Evolutionary conservation across 1,139 yeast species (phyloP).

Genomic region (Blastobotrys persicus): DNA sequence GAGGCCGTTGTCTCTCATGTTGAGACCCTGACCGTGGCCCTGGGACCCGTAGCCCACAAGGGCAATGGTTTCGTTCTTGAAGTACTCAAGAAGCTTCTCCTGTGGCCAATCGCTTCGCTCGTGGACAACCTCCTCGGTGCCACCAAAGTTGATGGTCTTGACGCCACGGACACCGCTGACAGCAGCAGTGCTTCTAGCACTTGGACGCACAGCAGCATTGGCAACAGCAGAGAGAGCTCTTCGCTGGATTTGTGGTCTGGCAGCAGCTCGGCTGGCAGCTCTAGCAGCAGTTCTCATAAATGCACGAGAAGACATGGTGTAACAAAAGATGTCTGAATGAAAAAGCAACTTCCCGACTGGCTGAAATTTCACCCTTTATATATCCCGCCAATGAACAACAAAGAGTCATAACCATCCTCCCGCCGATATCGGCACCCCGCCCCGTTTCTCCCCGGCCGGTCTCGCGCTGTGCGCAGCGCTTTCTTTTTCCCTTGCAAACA

Average conservation of each 20-base stretch:
- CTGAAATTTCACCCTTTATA: constrained; percentile 11
- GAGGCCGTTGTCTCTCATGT: constrained; percentile 97
- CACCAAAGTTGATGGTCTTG: constrained; percentile 96
- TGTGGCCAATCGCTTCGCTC: constrained; percentile 99
- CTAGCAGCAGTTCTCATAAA: constrained; percentile 25
- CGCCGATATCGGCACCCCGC: constrained; percentile 13
- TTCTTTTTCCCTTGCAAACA: too few relatives aligned
- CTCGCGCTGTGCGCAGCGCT: too few relatives aligned
- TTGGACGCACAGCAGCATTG: constrained; percentile 24
- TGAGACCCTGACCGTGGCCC: constrained; percentile 99
- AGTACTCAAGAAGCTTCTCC: constrained; percentile 92
- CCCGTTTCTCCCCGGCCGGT: not conserved
- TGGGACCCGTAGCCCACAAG: constrained; percentile 99
- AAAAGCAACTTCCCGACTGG: constrained; percentile 7
- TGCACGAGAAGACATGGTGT: constrained; percentile 19
- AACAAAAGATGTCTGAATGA: constrained; percentile 9
- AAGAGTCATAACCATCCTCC: constrained; percentile 7
- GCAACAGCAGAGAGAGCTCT: constrained; percentile 28
- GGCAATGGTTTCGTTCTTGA: constrained; percentile 97
- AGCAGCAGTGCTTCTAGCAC: constrained; percentile 27
- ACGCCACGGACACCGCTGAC: constrained; percentile 60
- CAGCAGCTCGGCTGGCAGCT: constrained; percentile 25
- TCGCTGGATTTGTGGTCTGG: constrained; percentile 23
- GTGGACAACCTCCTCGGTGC: constrained; percentile 91
- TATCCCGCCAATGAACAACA: constrained; percentile 1